Conservation (phyloP, 2,329 filamentous ascomycete species). For the Stagonosporopsis tanaceti region DNA sequence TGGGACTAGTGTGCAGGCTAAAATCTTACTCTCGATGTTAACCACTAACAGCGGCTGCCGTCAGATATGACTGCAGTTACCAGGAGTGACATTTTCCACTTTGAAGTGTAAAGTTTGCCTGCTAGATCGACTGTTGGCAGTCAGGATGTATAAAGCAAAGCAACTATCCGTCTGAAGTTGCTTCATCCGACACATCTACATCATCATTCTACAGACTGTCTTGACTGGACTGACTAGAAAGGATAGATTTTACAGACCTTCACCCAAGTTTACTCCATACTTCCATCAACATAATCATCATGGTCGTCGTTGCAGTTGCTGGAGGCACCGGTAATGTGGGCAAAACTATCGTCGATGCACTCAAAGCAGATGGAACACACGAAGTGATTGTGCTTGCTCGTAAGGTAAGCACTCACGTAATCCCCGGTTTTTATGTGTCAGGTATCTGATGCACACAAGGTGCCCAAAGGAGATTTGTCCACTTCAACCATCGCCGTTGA, state of each 20-base stretch:
- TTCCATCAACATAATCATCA: slow-evolving; percentile 18
- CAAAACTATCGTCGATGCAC: slow-evolving; percentile 56
- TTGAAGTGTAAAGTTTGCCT: neutral
- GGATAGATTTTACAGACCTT: neutral
- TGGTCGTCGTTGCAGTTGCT: slow-evolving; percentile 56
- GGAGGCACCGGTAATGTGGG: slow-evolving; percentile 59
- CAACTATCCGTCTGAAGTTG: neutral
- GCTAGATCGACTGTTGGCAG: neutral
- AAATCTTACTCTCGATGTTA: neutral
- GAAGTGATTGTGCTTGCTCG: slow-evolving; percentile 54
- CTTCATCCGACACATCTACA: neutral
- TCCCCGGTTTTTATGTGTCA: no score
- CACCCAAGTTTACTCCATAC: neutral
- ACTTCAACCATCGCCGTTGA: slow-evolving; percentile 35
- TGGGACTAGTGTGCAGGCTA: slow-evolving; percentile 1
- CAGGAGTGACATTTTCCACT: neutral
- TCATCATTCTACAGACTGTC: neutral
- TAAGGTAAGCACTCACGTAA: slow-evolving; percentile 40
- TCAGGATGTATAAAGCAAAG: neutral
- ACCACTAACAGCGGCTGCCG: neutral
- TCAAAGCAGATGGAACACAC: slow-evolving; percentile 47
- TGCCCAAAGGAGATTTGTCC: slow-evolving; percentile 12
- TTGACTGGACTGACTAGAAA: no score
- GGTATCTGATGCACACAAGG: slow-evolving; percentile 6
- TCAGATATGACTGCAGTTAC: neutral